Percentiles rank a stretch among this genome's conserved stretches.
These are phyloP conservation scores for Porphyrellus cyaneotinctus DNA, from an alignment of 768 basidiomycete species.

Conservation along the genomic window DNA sequence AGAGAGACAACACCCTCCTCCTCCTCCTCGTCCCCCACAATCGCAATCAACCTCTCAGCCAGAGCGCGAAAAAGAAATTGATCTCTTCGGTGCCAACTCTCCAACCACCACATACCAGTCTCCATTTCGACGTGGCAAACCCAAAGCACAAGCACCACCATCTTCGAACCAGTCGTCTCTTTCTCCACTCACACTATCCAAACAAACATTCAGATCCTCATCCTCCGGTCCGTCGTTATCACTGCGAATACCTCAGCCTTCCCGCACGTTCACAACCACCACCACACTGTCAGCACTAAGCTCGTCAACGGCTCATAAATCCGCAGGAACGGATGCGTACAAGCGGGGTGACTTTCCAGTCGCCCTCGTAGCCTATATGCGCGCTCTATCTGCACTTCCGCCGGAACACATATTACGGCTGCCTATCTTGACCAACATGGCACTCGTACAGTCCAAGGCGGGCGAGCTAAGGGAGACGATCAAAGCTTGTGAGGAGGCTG, in stretches of 20 bases:
- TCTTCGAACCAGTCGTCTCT: slow-evolving; percentile 1
- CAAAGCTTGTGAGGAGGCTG: slow-evolving; percentile 60
- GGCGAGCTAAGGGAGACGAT: slow-evolving; percentile 69
- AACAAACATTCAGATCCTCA: slow-evolving; percentile 7
- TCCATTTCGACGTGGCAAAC: slow-evolving; percentile 38
- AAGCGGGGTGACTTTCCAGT: slow-evolving; percentile 88
- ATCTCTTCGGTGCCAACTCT: slow-evolving; percentile 34
- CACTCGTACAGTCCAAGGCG: slow-evolving; percentile 67
- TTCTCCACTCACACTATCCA: neutral
- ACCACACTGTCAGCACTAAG: slow-evolving; percentile 44
- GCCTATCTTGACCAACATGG: slow-evolving; percentile 81
- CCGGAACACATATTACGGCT: slow-evolving; percentile 62
- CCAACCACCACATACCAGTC: slow-evolving; percentile 39
- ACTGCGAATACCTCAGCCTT: neutral
- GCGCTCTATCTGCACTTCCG: slow-evolving; percentile 68
- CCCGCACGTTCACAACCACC: slow-evolving; percentile 10
- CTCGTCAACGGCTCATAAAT: slow-evolving; percentile 56
- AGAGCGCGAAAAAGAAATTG: slow-evolving; percentile 20
- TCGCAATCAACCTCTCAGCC: slow-evolving; percentile 8
- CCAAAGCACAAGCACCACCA: slow-evolving; percentile 20
- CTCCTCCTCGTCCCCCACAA: slow-evolving; percentile 12
- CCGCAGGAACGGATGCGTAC: slow-evolving; percentile 71
- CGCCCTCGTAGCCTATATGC: slow-evolving; percentile 69
- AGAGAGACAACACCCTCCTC: slow-evolving; percentile 9
- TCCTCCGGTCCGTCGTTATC: neutral